Evolutionary conservation across 345 rosid genomes (phyloP).

Genomic region (Syzygium grande): DNA sequence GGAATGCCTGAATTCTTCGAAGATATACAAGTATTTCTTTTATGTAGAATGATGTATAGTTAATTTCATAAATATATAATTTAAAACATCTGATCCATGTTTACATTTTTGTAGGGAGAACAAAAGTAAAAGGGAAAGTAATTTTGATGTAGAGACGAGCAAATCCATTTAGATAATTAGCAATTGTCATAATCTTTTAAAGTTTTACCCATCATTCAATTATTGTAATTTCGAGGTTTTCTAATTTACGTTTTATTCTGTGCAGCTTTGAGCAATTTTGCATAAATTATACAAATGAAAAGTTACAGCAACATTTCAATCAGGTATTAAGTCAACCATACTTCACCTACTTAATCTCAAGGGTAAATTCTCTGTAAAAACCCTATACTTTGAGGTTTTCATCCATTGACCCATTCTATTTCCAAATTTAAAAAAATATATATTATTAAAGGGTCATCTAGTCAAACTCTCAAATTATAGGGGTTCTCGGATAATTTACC

Average conservation of each 20-base stretch:
- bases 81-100: not conserved
- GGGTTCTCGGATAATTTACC: not conserved
- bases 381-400: not conserved
- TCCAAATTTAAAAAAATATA: conserved; percentile 12
- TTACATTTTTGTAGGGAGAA: not conserved
- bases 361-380: not conserved
- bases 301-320: conserved; percentile 97
- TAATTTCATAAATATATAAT: no score
- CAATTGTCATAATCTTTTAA: not conserved
- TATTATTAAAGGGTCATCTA: not conserved
- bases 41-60: no score
- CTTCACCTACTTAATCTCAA: not conserved
- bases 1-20: no score
- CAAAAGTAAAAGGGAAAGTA: not conserved
- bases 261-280: conserved; percentile 93
- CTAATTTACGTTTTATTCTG: not conserved
- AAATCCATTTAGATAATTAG: not conserved
- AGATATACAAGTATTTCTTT: no score
- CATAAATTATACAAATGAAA: conserved; percentile 87
- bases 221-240: not conserved
- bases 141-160: not conserved
- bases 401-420: not conserved
- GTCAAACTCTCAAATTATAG: not conserved
- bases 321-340: conserved; percentile 48
- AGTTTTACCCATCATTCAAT: not conserved